A percentile compares a stretch with the other conserved stretches of the same genome.
Conservation (phyloP, 2,329 filamentous ascomycete genomes). For the Chaetothyriales sp. region DNA sequence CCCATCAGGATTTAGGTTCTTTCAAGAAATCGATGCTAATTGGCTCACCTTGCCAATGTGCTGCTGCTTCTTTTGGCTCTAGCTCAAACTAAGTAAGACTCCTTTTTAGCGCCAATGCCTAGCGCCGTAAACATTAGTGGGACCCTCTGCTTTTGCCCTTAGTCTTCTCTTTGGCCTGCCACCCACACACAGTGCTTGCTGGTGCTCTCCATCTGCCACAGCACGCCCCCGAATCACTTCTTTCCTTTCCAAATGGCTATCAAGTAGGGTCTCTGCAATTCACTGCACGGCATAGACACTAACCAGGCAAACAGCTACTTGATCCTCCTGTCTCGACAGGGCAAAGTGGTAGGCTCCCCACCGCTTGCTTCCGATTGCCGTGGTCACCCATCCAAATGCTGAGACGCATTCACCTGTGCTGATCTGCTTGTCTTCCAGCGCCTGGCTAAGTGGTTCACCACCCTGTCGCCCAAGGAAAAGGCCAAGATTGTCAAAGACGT, state of each 20-base stretch:
- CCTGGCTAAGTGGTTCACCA: slow-evolving; percentile 98
- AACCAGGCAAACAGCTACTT: slow-evolving; percentile 56
- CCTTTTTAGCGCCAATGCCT: too few relatives aligned
- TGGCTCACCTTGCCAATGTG: too few relatives aligned
- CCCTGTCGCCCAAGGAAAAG: slow-evolving; percentile 92
- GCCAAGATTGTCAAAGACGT: slow-evolving; percentile 99
- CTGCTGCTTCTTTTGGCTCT: too few relatives aligned
- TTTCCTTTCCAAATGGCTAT: slow-evolving; percentile 36
- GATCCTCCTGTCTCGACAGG: slow-evolving; percentile 92
- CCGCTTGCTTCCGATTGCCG: slow-evolving; percentile 13
- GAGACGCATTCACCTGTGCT: slow-evolving; percentile 18
- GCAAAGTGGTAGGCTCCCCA: slow-evolving; percentile 75
- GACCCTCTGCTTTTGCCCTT: too few relatives aligned
- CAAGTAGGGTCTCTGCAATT: slow-evolving; percentile 30
- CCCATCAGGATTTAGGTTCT: too few relatives aligned
- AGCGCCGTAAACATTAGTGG: too few relatives aligned
- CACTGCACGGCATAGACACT: slow-evolving; percentile 6
- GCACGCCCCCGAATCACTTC: too few relatives aligned
- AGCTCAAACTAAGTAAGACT: too few relatives aligned
- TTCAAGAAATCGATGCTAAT: too few relatives aligned
- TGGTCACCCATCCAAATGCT: slow-evolving; percentile 27
- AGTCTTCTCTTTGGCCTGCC: neutral
- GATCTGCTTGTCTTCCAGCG: slow-evolving; percentile 47
- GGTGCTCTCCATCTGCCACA: neutral
- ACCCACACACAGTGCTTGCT: too few relatives aligned